Evolutionary conservation across 345 rosid genomes (phyloP).

Genomic region (Populus nigra): DNA sequence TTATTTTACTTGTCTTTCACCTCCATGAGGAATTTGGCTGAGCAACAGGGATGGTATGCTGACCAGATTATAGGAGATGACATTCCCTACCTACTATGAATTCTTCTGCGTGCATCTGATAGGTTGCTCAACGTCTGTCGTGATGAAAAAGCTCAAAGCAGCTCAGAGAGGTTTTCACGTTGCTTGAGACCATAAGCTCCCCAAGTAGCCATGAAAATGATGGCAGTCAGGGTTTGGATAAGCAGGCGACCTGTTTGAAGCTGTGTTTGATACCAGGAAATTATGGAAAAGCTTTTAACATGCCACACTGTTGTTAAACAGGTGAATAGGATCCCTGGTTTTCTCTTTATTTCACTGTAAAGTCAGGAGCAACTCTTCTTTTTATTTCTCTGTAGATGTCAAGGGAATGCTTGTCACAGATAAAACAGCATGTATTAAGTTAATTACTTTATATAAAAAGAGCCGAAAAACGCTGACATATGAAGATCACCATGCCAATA

Average conservation of each 20-base stretch:
- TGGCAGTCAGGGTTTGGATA: neutral
- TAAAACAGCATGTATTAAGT: neutral
- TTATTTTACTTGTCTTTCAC: neutral
- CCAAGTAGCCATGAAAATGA: neutral
- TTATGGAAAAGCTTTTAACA: neutral
- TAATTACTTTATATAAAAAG: neutral
- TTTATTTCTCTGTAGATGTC: neutral
- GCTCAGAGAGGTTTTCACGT: neutral
- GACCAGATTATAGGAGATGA: neutral
- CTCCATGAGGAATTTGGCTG: neutral
- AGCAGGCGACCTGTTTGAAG: neutral
- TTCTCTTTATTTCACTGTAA: neutral
- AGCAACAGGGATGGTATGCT: neutral
- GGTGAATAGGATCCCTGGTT: neutral
- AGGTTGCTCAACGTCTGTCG: neutral
- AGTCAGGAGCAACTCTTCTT: neutral
- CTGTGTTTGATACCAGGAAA: neutral
- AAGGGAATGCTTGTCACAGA: neutral
- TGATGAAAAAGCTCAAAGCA: neutral
- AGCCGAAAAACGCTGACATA: neutral
- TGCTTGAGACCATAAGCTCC: neutral
- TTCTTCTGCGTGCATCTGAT: neutral
- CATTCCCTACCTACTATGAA: neutral
- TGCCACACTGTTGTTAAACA: neutral
- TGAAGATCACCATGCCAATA: neutral